Evolutionary conservation across 306 rosid genomes (phyloP).

Genomic region (Trifolium pratense): DNA sequence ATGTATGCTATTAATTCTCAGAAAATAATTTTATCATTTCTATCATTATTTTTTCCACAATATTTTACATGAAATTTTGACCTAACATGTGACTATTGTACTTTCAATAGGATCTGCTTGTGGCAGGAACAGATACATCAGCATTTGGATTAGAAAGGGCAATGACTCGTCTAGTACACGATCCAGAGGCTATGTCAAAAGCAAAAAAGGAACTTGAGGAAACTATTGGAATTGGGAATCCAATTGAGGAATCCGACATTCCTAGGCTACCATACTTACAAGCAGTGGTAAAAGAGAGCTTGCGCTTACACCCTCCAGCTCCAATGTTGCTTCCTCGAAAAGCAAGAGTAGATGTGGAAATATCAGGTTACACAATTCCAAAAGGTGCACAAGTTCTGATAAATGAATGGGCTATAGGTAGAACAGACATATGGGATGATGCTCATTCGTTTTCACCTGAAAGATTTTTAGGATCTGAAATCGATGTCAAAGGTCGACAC

Average conservation of each 20-base stretch:
- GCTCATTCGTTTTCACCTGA: not conserved
- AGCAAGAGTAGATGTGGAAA: constrained; percentile 49
- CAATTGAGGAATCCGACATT: constrained; percentile 59
- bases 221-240: constrained; percentile 54
- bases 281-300: constrained; percentile 59
- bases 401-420: not conserved
- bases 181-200: constrained; percentile 50
- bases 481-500: not conserved
- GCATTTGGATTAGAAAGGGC: constrained; percentile 56
- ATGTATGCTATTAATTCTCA: too few species aligned
- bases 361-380: not conserved
- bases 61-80: too few species aligned
- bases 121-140: constrained; percentile 65
- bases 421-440: not conserved
- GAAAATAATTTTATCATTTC: too few species aligned
- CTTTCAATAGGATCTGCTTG: constrained; percentile 49
- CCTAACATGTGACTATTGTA: not conserved
- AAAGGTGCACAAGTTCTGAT: not conserved
- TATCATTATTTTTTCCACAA: too few species aligned
- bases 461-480: not conserved
- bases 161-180: constrained; percentile 54
- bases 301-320: constrained; percentile 48
- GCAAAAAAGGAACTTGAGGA: constrained; percentile 49
- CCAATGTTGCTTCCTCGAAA: constrained; percentile 60
- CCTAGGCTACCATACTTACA: constrained; percentile 55